Percentiles rank a stretch among this genome's conserved stretches.
phyloP scores from a whole-genome alignment of 257 asterid genomes.

The Handroanthus guayacan region DNA sequence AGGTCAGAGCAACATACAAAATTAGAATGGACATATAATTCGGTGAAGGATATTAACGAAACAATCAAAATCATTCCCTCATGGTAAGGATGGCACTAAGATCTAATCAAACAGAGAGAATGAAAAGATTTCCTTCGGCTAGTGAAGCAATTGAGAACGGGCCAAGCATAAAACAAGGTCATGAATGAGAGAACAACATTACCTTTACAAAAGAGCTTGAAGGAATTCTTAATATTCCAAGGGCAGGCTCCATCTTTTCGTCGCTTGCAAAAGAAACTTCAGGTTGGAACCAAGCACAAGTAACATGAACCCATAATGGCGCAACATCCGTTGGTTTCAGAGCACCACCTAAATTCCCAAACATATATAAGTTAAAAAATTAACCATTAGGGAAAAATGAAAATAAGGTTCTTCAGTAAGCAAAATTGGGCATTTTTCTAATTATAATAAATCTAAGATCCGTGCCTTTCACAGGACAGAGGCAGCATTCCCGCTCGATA shows the following conservation, averaged over 20 bases:
- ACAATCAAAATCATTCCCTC: constrained; percentile 15
- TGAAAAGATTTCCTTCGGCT: constrained; percentile 13
- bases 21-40: constrained; percentile 28
- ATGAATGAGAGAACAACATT: constrained; percentile 25
- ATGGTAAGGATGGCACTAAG: not conserved
- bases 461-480: constrained; percentile 98
- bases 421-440: not conserved
- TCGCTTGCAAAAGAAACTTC: constrained; percentile 94
- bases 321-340: constrained; percentile 89
- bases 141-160: constrained; percentile 11
- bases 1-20: not conserved
- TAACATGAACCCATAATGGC: constrained; percentile 96
- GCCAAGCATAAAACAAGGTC: constrained; percentile 13
- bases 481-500: constrained; percentile 94
- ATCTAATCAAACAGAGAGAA: constrained; percentile 26
- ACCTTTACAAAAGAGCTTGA: constrained; percentile 95
- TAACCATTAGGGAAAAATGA: constrained; percentile 23
- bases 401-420: not conserved
- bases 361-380: constrained; percentile 23
- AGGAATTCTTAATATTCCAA: constrained; percentile 91
- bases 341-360: constrained; percentile 79
- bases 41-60: constrained; percentile 27
- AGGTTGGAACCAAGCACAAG: constrained; percentile 99
- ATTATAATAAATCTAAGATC: constrained; percentile 13
- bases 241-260: constrained; percentile 98